Base-by-base conservation (phyloP, 2,329 filamentous ascomycete species). In the Beauveria sp. region DNA sequence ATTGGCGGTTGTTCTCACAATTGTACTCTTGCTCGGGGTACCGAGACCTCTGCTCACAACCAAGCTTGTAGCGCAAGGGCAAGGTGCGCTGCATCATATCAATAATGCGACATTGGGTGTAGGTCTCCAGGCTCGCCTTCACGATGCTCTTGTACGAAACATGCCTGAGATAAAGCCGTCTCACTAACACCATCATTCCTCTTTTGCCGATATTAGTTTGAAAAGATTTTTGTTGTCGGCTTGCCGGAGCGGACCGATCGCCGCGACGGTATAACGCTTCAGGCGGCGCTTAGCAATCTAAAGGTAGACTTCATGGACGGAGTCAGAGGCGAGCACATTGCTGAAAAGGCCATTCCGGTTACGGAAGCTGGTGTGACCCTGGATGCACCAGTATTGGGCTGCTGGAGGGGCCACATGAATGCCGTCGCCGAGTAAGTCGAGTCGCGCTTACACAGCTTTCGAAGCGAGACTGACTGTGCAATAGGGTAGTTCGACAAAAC, bases 191-290 rank as follows among this genome's bases (percentile, higher is more conserved):
- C 0, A 3, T 37, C n/a, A n/a, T n/a, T 5, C 2, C 9, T 30
- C 24, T 18, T 28, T 8, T 48, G 8, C 22, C n/a, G 3, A 20
- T 22, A 4, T 46, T 46, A 83, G 80, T 84, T 84, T 64, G 71
- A 79, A 34, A 75, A 79, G 57, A 78, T 84, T n/a, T 76, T 83
- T 63, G 79, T 80, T 24, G 75, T 84, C 52, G 81, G 79, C 51
- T 73, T 84, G 7, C 78, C 79, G 1, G 73, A 73, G 22, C 71
- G 81, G 3, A 78, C 75, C 20, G 82, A 84, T 64, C 76, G 80
- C 10, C 75, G 79, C 46, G 79, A 84, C 70, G 72, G 76, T 2
- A 75, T 84, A 66, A 71, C 74, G 1, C 70, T 82, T 6, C 76
- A 77, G 2, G 78, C 79, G 2, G 74, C 75, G 1, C 71, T 80